Percentiles rank a stretch among this genome's conserved stretches.
Conservation (phyloP, 2,329 filamentous ascomycete species). For the Penicillium sp. region DNA sequence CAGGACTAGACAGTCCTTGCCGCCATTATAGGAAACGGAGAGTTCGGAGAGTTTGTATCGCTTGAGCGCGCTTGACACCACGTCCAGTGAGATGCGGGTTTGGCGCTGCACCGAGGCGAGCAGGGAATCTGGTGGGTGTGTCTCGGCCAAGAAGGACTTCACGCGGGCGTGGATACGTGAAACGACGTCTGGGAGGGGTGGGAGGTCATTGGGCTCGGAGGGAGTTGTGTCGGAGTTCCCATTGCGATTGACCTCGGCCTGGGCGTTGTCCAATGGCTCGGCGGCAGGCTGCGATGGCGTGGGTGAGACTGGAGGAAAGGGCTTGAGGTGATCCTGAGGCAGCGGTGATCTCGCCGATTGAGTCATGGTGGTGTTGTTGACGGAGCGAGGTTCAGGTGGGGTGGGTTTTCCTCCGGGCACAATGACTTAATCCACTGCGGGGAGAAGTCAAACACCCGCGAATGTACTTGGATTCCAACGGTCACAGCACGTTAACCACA, state of each 20-base stretch:
- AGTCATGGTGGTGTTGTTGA: slow-evolving; percentile 3
- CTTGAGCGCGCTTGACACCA: slow-evolving; percentile 73
- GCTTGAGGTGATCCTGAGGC: slow-evolving; percentile 7
- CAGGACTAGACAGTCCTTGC: slow-evolving; percentile 95
- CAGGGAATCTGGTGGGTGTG: slow-evolving; percentile 55
- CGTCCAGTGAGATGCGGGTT: slow-evolving; percentile 68
- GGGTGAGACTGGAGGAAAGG: slow-evolving; percentile 3
- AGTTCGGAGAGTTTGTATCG: slow-evolving; percentile 77
- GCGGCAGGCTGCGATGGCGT: background rate
- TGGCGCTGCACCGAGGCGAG: slow-evolving; percentile 71
- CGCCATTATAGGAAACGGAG: slow-evolving; percentile 93
- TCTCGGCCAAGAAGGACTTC: slow-evolving; percentile 64
- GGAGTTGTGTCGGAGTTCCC: slow-evolving; percentile 4
- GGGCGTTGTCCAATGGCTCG: background rate
- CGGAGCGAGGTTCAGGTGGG: slow-evolving; percentile 3
- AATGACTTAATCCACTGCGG: slow-evolving; percentile 7
- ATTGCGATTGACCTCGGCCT: slow-evolving; percentile 3
- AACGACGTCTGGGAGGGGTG: slow-evolving; percentile 61
- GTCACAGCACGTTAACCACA: too few species aligned
- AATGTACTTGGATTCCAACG: too few species aligned
- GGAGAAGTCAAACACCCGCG: background rate
- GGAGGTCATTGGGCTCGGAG: slow-evolving; percentile 9
- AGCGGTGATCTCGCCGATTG: background rate
- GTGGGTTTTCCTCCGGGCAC: slow-evolving; percentile 1
- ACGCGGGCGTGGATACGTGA: slow-evolving; percentile 62